Percentiles rank a stretch among this genome's conserved stretches.
Evolutionary conservation across 129 eudicot species (phyloP).

Genomic region (Chrysanthemum makinoi): DNA sequence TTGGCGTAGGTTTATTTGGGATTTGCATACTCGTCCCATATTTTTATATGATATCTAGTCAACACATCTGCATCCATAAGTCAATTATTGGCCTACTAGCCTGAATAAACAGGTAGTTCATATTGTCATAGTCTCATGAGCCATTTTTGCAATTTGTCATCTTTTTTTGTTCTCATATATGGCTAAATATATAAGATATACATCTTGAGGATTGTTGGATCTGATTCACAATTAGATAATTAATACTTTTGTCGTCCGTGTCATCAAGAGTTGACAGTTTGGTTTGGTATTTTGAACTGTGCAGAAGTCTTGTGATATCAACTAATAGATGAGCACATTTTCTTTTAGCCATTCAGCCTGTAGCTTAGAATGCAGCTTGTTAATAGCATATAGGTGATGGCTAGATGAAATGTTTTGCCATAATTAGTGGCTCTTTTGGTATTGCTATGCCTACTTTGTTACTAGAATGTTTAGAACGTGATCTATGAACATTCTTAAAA

Average conservation of each 20-base stretch:
- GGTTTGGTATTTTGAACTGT: not conserved
- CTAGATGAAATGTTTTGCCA: not conserved
- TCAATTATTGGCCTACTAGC: not conserved
- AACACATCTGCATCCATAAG: not conserved
- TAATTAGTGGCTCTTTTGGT: not conserved
- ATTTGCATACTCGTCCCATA: not conserved
- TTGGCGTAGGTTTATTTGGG: not conserved
- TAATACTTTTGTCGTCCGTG: not conserved
- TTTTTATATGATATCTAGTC: not conserved
- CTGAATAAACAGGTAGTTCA: not conserved
- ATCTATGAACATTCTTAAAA: too few species aligned
- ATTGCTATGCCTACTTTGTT: not conserved
- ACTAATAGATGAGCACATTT: not conserved
- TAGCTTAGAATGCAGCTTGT: constrained; percentile 7
- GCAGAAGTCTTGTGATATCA: not conserved
- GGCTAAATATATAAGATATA: not conserved
- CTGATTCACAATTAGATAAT: not conserved
- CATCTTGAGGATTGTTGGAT: not conserved
- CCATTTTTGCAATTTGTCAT: not conserved
- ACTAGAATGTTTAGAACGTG: too few species aligned
- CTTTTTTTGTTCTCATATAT: not conserved
- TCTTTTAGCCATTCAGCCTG: not conserved
- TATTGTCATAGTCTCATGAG: not conserved
- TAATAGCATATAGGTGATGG: not conserved
- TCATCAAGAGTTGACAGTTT: not conserved